Conservation (phyloP, 768 basidiomycete genomes). For the Dendrothele bispora region DNA sequence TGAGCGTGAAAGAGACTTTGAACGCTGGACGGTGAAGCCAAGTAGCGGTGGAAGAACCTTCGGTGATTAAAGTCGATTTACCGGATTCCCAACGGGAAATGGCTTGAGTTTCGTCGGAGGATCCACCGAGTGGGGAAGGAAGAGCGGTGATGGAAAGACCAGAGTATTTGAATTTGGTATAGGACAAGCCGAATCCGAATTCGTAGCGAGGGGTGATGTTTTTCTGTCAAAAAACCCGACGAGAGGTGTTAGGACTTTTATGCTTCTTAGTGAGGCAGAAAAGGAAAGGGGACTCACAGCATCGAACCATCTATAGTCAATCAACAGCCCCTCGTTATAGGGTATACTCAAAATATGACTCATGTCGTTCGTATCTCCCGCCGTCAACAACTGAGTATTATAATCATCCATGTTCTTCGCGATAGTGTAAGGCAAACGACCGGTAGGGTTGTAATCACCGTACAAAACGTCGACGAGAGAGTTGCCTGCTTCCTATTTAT, state of each 20-base stretch:
- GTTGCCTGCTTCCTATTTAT: slow-evolving; percentile 73
- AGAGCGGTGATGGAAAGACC: neutral
- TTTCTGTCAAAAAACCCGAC: slow-evolving; percentile 43
- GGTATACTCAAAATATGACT: slow-evolving; percentile 55
- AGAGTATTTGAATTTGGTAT: slow-evolving; percentile 61
- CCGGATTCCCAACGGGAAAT: slow-evolving; percentile 62
- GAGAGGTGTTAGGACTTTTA: slow-evolving; percentile 12
- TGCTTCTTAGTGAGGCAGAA: neutral
- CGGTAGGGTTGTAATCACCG: slow-evolving; percentile 68
- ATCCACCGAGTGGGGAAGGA: neutral
- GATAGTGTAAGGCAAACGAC: slow-evolving; percentile 73
- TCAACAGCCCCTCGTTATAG: slow-evolving; percentile 61
- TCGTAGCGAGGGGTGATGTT: slow-evolving; percentile 80
- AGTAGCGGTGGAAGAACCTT: slow-evolving; percentile 60
- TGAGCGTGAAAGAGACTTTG: slow-evolving; percentile 60
- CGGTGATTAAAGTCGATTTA: slow-evolving; percentile 48
- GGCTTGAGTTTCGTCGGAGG: neutral
- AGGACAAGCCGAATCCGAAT: slow-evolving; percentile 89
- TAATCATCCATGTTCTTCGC: slow-evolving; percentile 62
- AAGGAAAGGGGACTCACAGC: slow-evolving; percentile 42
- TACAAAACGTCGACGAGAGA: slow-evolving; percentile 71
- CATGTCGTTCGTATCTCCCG: too few relatives aligned
- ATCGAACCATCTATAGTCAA: slow-evolving; percentile 77
- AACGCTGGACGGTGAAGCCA: slow-evolving; percentile 73
- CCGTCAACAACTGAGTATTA: slow-evolving; percentile 45